A percentile compares a stretch with the other conserved stretches of the same genome.
These are phyloP conservation scores for Phaeoacremonium minimum DNA, from an alignment of 2,329 filamentous ascomycete species.

Conservation along the genomic window DNA sequence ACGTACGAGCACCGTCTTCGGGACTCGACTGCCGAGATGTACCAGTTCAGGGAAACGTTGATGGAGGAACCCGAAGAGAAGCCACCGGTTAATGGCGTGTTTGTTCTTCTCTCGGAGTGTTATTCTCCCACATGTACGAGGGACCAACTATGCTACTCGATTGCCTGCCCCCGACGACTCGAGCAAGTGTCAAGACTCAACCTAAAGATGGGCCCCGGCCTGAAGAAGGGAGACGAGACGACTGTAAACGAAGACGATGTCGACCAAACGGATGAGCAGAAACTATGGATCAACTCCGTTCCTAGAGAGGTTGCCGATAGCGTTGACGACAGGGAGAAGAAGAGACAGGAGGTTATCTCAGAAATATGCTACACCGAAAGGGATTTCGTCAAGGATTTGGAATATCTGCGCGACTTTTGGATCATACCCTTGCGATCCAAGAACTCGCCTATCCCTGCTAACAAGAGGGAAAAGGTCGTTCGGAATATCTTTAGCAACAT, in stretches of 20 bases:
- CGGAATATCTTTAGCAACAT: slow-evolving; percentile 95
- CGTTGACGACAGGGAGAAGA: slow-evolving; percentile 88
- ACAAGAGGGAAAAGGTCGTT: slow-evolving; percentile 84
- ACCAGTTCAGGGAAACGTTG: slow-evolving; percentile 91
- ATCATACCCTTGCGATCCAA: slow-evolving; percentile 84
- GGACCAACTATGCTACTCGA: slow-evolving; percentile 95
- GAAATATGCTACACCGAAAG: slow-evolving; percentile 98
- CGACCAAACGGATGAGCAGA: slow-evolving; percentile 89
- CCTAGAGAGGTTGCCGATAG: slow-evolving; percentile 91
- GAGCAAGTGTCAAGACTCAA: slow-evolving; percentile 95
- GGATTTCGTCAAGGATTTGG: slow-evolving; percentile 97
- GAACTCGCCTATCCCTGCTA: slow-evolving; percentile 82
- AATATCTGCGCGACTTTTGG: slow-evolving; percentile 98
- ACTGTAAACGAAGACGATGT: slow-evolving; percentile 71
- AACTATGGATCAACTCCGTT: slow-evolving; percentile 98
- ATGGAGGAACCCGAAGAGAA: slow-evolving; percentile 78
- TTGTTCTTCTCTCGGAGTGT: slow-evolving; percentile 92
- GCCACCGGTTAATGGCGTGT: slow-evolving; percentile 81
- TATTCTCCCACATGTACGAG: slow-evolving; percentile 96
- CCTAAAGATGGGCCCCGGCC: slow-evolving; percentile 83
- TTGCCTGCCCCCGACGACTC: slow-evolving; percentile 86
- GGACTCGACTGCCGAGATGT: slow-evolving; percentile 92
- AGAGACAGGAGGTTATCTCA: slow-evolving; percentile 95
- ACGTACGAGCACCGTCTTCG: slow-evolving; percentile 94
- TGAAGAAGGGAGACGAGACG: slow-evolving; percentile 63